Base-by-base conservation (phyloP, 495 filamentous ascomycete species). In the Glarea lozoyensis region DNA sequence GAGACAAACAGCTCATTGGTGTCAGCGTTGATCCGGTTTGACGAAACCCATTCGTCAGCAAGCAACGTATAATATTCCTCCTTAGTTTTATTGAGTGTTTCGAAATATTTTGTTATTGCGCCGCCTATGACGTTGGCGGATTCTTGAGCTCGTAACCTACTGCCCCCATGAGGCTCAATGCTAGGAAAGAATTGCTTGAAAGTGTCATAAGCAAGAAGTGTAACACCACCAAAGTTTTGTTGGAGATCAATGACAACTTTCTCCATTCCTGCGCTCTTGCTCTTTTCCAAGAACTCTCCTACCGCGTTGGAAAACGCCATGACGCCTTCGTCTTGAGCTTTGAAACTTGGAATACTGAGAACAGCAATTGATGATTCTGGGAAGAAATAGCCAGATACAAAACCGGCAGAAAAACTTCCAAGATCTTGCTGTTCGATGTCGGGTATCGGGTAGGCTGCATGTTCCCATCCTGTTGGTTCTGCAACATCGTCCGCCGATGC, bases 151-250 rank as follows among this genome's bases (percentile, higher is more conserved):
- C 72, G 64, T 38, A 67, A 48, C n/a, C 67, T 60, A 45, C 56
- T 60, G 3, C 65, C 72, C 7, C 50, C 58, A 45, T 62, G 73
- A 13, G 68, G 61, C 18, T 59, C 52, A 12, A 63, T 58, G 9
- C 54, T 55, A 9, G 72, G 70, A 53, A 77, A 77, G 54, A 77
- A 72, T 32, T 64, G 67, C 50, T 63, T 67, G 56, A 76, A 76
- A 4, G 62, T 56, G 45, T 73, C 69, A 17, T 58, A 54, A 21
- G 67, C 68, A 21, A 69, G 56, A 3, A 62, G 46, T 2, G 56
- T 48, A 35, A 40, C 40, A 2, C 71, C 72, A 10, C 71, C 71
- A 16, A 21, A 35, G 44, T 77, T 77, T 33, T 63, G 55, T 33
- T 71, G 66, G 0, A 77, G 51, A 53, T 77, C 72, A 27, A 77